phyloP scores from a whole-genome alignment of 805 yeast genomes.

The Sungouiozyma intestinalis region DNA sequence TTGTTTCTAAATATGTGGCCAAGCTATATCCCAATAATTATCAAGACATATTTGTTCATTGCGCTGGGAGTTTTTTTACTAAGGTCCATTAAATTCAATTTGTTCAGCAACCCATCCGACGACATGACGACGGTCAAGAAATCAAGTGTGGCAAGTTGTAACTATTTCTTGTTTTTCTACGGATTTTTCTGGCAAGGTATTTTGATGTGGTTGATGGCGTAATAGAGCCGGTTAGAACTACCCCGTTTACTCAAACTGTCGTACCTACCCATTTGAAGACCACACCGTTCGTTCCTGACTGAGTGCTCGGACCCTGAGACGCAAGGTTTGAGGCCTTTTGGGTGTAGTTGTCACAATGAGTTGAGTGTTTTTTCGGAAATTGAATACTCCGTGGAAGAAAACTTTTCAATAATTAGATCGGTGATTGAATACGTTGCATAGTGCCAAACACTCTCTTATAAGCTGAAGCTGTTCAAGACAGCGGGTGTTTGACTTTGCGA shows the following conservation, averaged over 20 bases:
- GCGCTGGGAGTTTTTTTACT: conserved; percentile 58
- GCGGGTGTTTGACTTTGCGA: no score
- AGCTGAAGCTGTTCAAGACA: no score
- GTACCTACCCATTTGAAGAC: no score
- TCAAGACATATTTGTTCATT: conserved; percentile 39
- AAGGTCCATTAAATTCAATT: conserved; percentile 39
- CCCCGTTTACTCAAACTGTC: no score
- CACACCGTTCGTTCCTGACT: no score
- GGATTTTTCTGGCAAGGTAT: conserved; percentile 71
- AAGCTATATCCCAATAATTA: conserved; percentile 32
- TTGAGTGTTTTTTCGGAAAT: not conserved
- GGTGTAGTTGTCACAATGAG: not conserved
- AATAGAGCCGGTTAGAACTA: no score
- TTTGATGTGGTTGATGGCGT: conserved; percentile 60
- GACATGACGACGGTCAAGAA: conserved; percentile 37
- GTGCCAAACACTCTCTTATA: no score
- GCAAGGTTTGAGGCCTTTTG: not conserved
- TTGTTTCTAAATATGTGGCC: conserved; percentile 42
- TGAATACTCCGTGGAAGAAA: not conserved
- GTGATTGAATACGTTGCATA: no score
- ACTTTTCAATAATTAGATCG: not conserved
- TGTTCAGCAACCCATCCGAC: conserved; percentile 41
- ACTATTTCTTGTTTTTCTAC: conserved; percentile 78
- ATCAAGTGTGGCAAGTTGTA: conserved; percentile 65
- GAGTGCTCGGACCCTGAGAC: no score